Percentiles rank a stretch among this genome's conserved stretches.
Evolutionary conservation across 225 moss, liverwort and hornwort species (phyloP).

Genomic region (Takakia lepidozioides): DNA sequence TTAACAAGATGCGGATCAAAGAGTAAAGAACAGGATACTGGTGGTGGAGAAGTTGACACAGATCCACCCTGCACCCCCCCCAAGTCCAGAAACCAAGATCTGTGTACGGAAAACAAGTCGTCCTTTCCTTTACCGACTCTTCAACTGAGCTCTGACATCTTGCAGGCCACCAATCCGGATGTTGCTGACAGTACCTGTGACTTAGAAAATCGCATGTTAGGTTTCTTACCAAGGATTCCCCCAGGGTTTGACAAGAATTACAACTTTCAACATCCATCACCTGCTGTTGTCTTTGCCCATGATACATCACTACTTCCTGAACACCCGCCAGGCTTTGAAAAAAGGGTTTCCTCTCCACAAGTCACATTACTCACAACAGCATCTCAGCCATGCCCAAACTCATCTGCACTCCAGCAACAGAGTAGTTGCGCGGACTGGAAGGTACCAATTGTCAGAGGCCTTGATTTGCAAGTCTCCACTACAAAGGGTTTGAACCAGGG

Average conservation of each 20-base stretch:
- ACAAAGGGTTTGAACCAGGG: background rate
- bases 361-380: background rate
- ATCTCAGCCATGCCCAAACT: too few species aligned
- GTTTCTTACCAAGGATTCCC: background rate
- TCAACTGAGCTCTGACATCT: background rate
- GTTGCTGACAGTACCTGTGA: background rate
- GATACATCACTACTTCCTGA: background rate
- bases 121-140: background rate
- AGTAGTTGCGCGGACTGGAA: background rate
- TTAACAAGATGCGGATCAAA: background rate
- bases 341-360: background rate
- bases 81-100: background rate
- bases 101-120: background rate
- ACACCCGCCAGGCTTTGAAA: constrained; percentile 5
- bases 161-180: background rate
- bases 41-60: background rate
- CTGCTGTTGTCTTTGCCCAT: background rate
- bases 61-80: background rate
- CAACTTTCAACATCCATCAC: background rate
- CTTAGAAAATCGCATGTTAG: too few species aligned
- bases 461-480: too few species aligned
- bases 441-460: too few species aligned
- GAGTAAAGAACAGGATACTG: background rate
- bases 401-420: background rate
- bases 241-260: background rate